Conservation (phyloP, 1,284 basidiomycete genomes). For the Ustilago hordei region DNA sequence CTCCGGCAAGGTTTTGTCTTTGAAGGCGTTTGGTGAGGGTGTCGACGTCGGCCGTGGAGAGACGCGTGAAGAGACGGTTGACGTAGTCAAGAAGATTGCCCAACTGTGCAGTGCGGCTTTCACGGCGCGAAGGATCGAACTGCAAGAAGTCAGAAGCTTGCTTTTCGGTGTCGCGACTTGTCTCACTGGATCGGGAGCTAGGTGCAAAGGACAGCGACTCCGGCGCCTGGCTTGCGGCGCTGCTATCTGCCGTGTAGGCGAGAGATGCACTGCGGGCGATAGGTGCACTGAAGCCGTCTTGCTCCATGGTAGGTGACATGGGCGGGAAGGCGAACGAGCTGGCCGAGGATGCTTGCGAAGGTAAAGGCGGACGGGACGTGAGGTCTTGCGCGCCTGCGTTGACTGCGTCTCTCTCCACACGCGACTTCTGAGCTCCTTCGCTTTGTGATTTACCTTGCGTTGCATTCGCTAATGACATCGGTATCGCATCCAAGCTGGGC, state of each 20-base stretch:
- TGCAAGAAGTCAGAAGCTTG: constrained; percentile 31
- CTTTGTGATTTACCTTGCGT: background rate
- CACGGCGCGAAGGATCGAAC: constrained; percentile 38
- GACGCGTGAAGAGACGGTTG: constrained; percentile 76
- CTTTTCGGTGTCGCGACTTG: constrained; percentile 45
- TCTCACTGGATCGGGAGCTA: constrained; percentile 49
- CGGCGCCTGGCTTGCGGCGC: constrained; percentile 36
- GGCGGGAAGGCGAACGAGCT: constrained; percentile 28
- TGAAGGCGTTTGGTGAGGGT: constrained; percentile 90
- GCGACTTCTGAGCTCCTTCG: background rate
- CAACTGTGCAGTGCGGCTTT: constrained; percentile 70
- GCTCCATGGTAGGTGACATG: constrained; percentile 2
- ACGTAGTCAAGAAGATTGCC: constrained; percentile 80
- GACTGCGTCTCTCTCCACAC: background rate
- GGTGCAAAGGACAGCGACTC: constrained; percentile 36
- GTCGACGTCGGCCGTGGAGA: constrained; percentile 85
- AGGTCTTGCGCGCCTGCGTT: background rate
- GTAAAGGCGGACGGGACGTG: background rate
- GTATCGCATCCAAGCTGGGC: background rate
- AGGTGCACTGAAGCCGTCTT: background rate
- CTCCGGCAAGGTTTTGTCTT: constrained; percentile 86
- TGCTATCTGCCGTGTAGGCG: constrained; percentile 42
- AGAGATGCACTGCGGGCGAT: constrained; percentile 30
- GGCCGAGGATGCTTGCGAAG: constrained; percentile 17
- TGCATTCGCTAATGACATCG: background rate